Percentiles rank a stretch among this genome's conserved stretches.
These are phyloP conservation scores for Phtheirospermum japonicum DNA, from an alignment of 257 asterid genomes.

Conservation along the genomic window DNA sequence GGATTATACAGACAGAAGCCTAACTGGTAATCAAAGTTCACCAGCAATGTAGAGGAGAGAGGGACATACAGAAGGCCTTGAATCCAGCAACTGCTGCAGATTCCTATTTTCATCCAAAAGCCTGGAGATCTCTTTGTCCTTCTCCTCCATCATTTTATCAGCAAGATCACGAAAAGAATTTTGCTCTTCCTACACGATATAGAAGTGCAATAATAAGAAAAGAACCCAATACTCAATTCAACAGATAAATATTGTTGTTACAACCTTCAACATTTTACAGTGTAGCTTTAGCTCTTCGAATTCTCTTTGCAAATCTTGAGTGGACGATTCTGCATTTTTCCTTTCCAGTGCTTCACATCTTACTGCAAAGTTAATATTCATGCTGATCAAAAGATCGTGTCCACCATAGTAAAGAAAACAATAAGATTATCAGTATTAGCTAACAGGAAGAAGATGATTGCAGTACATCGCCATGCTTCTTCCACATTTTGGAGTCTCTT, in stretches of 20 bases:
- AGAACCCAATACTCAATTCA: conserved; percentile 22
- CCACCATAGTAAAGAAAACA: conserved; percentile 7
- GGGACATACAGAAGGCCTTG: conserved; percentile 60
- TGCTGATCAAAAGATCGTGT: conserved; percentile 20
- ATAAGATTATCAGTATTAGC: conserved; percentile 15
- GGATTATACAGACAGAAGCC: conserved; percentile 24
- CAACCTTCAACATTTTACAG: conserved; percentile 72
- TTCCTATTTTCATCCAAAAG: conserved; percentile 75
- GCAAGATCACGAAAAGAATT: conserved; percentile 87
- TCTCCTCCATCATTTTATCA: conserved; percentile 95
- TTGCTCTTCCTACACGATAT: conserved; percentile 71
- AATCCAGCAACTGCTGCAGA: conserved; percentile 63
- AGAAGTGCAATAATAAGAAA: conserved; percentile 27
- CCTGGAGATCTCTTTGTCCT: conserved; percentile 80
- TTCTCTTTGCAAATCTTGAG: conserved; percentile 57
- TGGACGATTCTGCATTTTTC: conserved; percentile 49
- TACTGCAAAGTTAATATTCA: conserved; percentile 49
- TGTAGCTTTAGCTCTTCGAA: conserved; percentile 56
- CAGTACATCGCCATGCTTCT: conserved; percentile 91
- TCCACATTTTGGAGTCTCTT: conserved; percentile 74
- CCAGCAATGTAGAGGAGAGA: conserved; percentile 26
- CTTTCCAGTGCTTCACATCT: conserved; percentile 70
- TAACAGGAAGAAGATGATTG: conserved; percentile 25
- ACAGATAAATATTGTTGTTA: conserved; percentile 18
- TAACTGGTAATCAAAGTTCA: conserved; percentile 27